phyloP scores from a whole-genome alignment of 306 rosid species.

The cucumber (Cucumis sativus) region DNA sequence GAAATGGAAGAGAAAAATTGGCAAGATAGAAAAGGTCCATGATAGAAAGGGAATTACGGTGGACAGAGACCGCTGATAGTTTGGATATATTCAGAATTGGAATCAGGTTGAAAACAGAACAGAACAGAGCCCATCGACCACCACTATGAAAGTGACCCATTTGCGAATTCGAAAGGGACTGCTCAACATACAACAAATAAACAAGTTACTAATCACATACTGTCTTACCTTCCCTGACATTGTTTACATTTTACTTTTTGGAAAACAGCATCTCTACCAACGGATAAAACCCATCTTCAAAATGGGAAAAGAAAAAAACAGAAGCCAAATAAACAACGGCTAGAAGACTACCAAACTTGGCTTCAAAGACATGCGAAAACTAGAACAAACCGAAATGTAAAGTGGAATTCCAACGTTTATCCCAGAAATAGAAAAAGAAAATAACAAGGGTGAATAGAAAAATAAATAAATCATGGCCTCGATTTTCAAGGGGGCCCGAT shows the following conservation, averaged over 20 bases:
- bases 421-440: background rate
- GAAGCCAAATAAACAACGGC: conserved; percentile 14
- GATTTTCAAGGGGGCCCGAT: background rate
- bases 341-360: conserved; percentile 20
- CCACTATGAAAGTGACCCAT: conserved; percentile 37
- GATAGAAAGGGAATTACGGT: conserved; percentile 10
- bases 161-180: conserved; percentile 40
- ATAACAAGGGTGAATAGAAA: background rate
- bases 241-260: background rate
- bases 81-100: conserved; percentile 15
- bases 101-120: conserved; percentile 19
- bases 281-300: conserved; percentile 11
- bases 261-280: conserved; percentile 5
- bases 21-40: conserved; percentile 18
- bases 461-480: background rate
- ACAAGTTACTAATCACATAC: background rate
- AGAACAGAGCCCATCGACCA: conserved; percentile 16
- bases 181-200: conserved; percentile 23
- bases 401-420: conserved; percentile 9
- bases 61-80: conserved; percentile 22
- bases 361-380: conserved; percentile 35
- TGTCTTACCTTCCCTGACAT: background rate
- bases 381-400: conserved; percentile 10
- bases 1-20: conserved; percentile 15
- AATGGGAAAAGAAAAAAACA: background rate